Base-by-base conservation (phyloP, 352 stramenopile genomes). In the Phytophthora sojae region DNA sequence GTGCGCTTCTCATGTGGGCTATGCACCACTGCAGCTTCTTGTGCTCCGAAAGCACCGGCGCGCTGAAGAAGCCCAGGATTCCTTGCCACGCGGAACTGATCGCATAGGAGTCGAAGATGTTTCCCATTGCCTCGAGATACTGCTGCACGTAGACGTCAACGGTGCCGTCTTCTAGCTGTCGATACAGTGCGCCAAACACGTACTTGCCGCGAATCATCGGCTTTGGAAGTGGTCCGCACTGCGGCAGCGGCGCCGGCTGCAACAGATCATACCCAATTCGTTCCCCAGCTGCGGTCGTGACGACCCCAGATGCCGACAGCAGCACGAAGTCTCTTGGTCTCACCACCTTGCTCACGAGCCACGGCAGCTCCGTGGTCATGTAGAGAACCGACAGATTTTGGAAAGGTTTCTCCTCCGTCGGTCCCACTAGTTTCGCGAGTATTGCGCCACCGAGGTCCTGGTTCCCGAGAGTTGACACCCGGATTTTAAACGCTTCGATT, bases 231-330 rank as follows among this genome's bases (percentile, higher is more conserved):
- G 65, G 61, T 7, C 35, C 51, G 30, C 75, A 79, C 23, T 77
- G 60, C 3, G 67, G 53, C 14, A 89, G 50, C 11, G 82, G 69
- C 15, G 82, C 80, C 12, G 78, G 84, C 50, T 87, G 78, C 76
- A 88, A 69, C 53, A 90, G 57, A 53, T 87, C 71, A 42, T 87
- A 90, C 9, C 82, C 82, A 35, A 88, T 75, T 44, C 76, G 70
- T 58, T 86, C 78, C 11, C 69, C 75, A 29, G 71, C 66, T 2
- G 75, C 61, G 3, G 71, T 75, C 6, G 60, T 79, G 12, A 83
- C 50, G 14, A 90, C 49, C 17, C 82, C 80, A 3, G 73, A 79
- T 3, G 82, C 71, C 23, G 81, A 76, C 3, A 88, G 57, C 9
- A 86, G 67, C n/a, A 90, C 37, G 45, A 83, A 80, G 58, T 89